Conservation (phyloP, 2,329 filamentous ascomycete species). For the Penicillium sp. region DNA sequence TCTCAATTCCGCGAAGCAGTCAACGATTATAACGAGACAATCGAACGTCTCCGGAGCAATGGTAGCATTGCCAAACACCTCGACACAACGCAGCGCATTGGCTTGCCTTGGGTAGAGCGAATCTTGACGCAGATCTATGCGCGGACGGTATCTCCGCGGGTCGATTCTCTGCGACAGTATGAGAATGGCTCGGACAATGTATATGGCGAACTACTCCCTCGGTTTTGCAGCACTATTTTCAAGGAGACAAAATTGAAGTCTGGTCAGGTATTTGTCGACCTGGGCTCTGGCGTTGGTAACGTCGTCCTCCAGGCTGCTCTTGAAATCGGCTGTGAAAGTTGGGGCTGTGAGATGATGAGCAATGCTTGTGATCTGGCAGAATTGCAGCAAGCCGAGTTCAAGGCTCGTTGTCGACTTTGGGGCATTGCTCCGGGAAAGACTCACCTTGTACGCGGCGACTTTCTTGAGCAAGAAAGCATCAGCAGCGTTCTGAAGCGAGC, state of each 20-base stretch:
- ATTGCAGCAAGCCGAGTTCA: conserved; percentile 75
- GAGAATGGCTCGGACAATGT: conserved; percentile 87
- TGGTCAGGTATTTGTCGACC: conserved; percentile 81
- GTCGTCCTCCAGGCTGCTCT: conserved; percentile 90
- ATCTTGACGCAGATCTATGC: conserved; percentile 86
- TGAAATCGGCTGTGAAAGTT: conserved; percentile 87
- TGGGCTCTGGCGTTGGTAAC: conserved; percentile 94
- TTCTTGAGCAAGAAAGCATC: conserved; percentile 67
- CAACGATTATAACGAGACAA: conserved; percentile 66
- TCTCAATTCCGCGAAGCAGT: conserved; percentile 69
- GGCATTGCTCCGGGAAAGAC: conserved; percentile 73
- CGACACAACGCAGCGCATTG: conserved; percentile 61
- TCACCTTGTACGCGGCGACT: conserved; percentile 76
- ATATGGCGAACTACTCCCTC: conserved; percentile 85
- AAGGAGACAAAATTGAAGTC: conserved; percentile 71
- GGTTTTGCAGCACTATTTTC: conserved; percentile 78
- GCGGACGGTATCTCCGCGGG: conserved; percentile 82
- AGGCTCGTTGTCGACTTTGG: conserved; percentile 81
- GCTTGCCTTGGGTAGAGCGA: conserved; percentile 66
- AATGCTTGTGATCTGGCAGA: conserved; percentile 79
- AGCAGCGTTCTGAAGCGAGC: conserved; percentile 69
- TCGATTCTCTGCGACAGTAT: conserved; percentile 77
- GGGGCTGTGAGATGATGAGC: conserved; percentile 94
- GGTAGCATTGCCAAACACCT: conserved; percentile 69
- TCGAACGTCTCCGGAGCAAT: conserved; percentile 60